These are phyloP conservation scores for Picocystis sp. DNA, from an alignment of 163 green algal genomes.

Conservation along the genomic window DNA sequence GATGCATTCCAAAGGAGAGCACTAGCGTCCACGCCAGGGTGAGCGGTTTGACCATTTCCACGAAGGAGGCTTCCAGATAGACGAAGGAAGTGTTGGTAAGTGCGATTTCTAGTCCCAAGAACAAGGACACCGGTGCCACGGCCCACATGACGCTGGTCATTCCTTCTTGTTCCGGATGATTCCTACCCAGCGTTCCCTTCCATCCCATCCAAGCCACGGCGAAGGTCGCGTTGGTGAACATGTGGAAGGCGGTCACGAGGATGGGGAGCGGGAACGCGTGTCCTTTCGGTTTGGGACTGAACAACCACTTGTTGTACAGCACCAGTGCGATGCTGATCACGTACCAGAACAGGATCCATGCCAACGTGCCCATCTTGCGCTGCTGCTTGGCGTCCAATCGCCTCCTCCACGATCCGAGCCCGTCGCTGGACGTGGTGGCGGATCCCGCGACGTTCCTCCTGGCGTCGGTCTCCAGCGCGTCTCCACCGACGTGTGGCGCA, in stretches of 20 bases:
- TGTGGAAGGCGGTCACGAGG: neutral
- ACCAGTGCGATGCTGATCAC: conserved; percentile 7
- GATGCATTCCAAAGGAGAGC: conserved; percentile 2
- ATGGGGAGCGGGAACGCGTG: conserved; percentile 3
- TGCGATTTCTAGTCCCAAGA: conserved; percentile 1
- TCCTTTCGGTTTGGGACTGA: conserved; percentile 1
- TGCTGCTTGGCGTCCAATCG: no score
- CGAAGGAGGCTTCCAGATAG: conserved; percentile 10
- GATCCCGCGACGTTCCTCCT: no score
- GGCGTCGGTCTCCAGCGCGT: no score
- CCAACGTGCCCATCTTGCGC: no score
- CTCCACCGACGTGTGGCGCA: no score
- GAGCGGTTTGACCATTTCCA: conserved; percentile 11
- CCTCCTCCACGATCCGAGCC: no score
- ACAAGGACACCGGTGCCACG: conserved; percentile 1
- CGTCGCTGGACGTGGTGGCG: no score
- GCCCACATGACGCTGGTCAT: no score
- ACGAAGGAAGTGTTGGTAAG: conserved; percentile 3
- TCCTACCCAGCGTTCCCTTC: no score
- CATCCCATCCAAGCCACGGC: neutral
- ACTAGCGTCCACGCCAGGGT: conserved; percentile 3
- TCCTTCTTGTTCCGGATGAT: no score
- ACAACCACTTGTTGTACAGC: conserved; percentile 11
- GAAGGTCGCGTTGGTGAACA: conserved; percentile 1
- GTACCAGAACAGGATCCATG: neutral